These are phyloP conservation scores for Alectoria sarmentosa DNA, from an alignment of 495 filamentous ascomycete species.

Conservation along the genomic window DNA sequence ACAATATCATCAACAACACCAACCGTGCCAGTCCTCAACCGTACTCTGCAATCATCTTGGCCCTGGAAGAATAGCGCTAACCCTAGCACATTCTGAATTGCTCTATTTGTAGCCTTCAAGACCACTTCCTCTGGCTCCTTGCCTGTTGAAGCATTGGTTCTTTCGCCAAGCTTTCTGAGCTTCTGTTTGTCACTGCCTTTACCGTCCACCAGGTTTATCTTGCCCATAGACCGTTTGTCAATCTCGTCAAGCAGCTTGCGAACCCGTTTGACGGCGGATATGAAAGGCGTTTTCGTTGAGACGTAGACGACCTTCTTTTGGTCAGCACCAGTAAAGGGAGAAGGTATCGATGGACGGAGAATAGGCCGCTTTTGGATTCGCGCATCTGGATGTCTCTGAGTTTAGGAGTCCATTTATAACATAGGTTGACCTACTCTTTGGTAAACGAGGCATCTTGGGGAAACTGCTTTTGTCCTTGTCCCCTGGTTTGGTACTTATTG, in stretches of 20 bases:
- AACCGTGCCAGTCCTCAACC: constrained; percentile 56
- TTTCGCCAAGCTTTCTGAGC: constrained; percentile 18
- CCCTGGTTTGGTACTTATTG: not conserved
- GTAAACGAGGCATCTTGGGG: constrained; percentile 41
- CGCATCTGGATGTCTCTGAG: constrained; percentile 29
- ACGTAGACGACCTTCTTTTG: constrained; percentile 69
- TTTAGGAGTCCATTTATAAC: constrained; percentile 20
- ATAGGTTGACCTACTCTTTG: constrained; percentile 34
- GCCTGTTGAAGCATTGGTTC: constrained; percentile 1
- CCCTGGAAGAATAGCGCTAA: constrained; percentile 59
- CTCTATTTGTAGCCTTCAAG: constrained; percentile 71
- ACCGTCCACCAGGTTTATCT: constrained; percentile 34
- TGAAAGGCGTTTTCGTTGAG: constrained; percentile 65
- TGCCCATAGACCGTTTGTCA: constrained; percentile 50
- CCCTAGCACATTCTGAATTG: constrained; percentile 63
- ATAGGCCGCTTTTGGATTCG: constrained; percentile 62
- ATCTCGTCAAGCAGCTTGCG: constrained; percentile 60
- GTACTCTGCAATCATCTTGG: constrained; percentile 48
- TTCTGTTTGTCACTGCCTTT: constrained; percentile 27
- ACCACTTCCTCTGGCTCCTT: constrained; percentile 52
- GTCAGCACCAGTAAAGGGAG: constrained; percentile 44
- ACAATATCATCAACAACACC: constrained; percentile 67
- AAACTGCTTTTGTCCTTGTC: constrained; percentile 17
- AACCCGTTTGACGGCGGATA: constrained; percentile 74
- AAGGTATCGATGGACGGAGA: constrained; percentile 56